Evolutionary conservation across 805 yeast genomes (phyloP).

Genomic region (Candida loeiensis): DNA sequence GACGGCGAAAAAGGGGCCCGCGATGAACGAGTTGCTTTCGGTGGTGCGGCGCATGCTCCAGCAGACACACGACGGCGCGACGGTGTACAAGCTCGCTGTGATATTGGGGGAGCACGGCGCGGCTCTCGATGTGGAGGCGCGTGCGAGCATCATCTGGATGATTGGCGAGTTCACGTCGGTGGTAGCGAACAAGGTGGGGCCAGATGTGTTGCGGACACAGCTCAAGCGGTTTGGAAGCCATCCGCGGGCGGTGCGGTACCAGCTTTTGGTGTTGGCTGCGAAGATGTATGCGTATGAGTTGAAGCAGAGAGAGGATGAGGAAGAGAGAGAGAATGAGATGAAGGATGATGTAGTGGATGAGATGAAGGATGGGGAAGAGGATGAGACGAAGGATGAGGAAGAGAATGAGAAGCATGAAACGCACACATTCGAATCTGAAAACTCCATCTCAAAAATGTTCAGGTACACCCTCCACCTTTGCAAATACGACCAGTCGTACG

Average conservation of each 20-base stretch:
- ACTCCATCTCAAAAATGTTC: slow-evolving; percentile 45
- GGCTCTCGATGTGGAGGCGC: slow-evolving; percentile 46
- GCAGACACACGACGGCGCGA: slow-evolving; percentile 39
- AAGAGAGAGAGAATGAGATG: slow-evolving; percentile 8
- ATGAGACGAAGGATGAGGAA: background rate
- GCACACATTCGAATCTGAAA: background rate
- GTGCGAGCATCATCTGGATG: slow-evolving; percentile 85
- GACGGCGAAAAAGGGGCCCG: slow-evolving; percentile 19
- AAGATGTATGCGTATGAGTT: slow-evolving; percentile 61
- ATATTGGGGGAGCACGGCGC: slow-evolving; percentile 23
- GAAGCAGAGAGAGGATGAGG: slow-evolving; percentile 7
- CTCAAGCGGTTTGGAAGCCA: slow-evolving; percentile 54
- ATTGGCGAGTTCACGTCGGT: slow-evolving; percentile 70
- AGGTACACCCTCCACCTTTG: slow-evolving; percentile 58
- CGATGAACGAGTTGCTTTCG: slow-evolving; percentile 64
- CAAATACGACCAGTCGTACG: slow-evolving; percentile 70
- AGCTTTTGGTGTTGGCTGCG: slow-evolving; percentile 68
- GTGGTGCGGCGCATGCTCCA: slow-evolving; percentile 73
- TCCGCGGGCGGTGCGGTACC: slow-evolving; percentile 58
- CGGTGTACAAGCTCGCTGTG: slow-evolving; percentile 48
- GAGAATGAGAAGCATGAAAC: background rate
- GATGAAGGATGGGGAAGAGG: slow-evolving; percentile 8
- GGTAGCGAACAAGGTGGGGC: slow-evolving; percentile 47
- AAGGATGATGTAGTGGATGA: slow-evolving; percentile 9
- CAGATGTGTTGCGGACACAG: slow-evolving; percentile 68